Evolutionary conservation across 495 filamentous ascomycete genomes (phyloP).

Genomic region (Talaromyces liani): DNA sequence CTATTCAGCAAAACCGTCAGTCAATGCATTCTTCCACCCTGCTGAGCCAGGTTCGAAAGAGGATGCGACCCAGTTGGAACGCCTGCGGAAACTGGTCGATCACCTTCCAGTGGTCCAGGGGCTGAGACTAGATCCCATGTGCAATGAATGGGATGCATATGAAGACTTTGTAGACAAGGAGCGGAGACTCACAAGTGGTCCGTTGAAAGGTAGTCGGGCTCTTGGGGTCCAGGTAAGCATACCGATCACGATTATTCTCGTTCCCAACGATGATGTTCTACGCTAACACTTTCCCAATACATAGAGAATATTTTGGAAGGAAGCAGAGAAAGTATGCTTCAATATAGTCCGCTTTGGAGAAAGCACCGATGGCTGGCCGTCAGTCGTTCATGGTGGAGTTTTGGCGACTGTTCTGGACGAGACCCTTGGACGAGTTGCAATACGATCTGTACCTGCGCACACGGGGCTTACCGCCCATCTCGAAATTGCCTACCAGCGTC

Average conservation of each 20-base stretch:
- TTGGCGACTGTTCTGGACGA: constrained; percentile 70
- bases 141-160: constrained; percentile 49
- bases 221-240: constrained; percentile 34
- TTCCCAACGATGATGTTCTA: constrained; percentile 1
- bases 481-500: constrained; percentile 53
- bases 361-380: constrained; percentile 64
- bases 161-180: constrained; percentile 31
- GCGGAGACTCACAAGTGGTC: constrained; percentile 31
- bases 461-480: constrained; percentile 59
- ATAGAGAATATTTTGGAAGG: constrained; percentile 46
- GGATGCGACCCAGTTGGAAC: constrained; percentile 19
- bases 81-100: constrained; percentile 22
- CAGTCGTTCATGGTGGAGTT: constrained; percentile 66
- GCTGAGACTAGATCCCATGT: constrained; percentile 45
- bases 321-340: constrained; percentile 35
- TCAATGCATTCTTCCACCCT: constrained; percentile 21
- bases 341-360: constrained; percentile 58
- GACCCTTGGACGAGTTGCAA: constrained; percentile 32
- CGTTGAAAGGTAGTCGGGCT: constrained; percentile 31
- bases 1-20: constrained; percentile 16
- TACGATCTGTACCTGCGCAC: constrained; percentile 29
- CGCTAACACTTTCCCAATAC: constrained; percentile 17
- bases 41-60: constrained; percentile 24
- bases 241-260: background rate
- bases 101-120: constrained; percentile 46